Evolutionary conservation across 306 rosid species (phyloP).

Genomic region (Prunus campanulata): DNA sequence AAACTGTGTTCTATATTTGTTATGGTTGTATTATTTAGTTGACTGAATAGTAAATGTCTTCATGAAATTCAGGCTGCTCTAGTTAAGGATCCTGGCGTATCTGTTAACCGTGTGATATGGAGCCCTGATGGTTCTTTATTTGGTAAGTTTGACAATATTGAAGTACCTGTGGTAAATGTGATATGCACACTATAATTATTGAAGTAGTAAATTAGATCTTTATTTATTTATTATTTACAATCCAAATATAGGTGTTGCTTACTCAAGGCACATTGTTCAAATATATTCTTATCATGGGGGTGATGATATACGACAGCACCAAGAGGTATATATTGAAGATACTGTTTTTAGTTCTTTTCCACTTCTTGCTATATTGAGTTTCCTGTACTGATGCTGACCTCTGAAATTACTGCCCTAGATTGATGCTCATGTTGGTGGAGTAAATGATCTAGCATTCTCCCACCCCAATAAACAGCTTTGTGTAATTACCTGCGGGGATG

Average conservation of each 20-base stretch:
- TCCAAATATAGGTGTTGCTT: conserved; percentile 73
- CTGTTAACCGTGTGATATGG: conserved; percentile 98
- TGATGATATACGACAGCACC: conserved; percentile 73
- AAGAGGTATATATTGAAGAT: conserved; percentile 56
- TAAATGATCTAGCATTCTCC: conserved; percentile 92
- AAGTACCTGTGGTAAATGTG: conserved; percentile 17
- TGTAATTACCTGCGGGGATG: conserved; percentile 96
- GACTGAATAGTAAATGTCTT: conserved; percentile 19
- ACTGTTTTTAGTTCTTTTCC: background rate
- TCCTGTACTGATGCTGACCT: conserved; percentile 2
- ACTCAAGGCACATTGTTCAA: conserved; percentile 96
- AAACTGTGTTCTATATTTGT: background rate
- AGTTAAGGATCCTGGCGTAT: conserved; percentile 89
- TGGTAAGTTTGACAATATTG: conserved; percentile 50
- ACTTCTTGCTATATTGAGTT: conserved; percentile 16
- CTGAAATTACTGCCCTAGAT: conserved; percentile 47
- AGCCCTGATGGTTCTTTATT: conserved; percentile 93
- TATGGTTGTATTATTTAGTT: conserved; percentile 14
- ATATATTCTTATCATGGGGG: conserved; percentile 76
- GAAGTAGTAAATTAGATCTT: conserved; percentile 9
- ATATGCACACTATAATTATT: conserved; percentile 5
- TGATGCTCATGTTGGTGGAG: conserved; percentile 99
- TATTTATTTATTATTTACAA: conserved; percentile 8
- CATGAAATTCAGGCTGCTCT: conserved; percentile 72
- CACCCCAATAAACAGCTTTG: conserved; percentile 95